Conservation (phyloP, 148 eudicot genomes). For the Chenopodium berlandieri region DNA sequence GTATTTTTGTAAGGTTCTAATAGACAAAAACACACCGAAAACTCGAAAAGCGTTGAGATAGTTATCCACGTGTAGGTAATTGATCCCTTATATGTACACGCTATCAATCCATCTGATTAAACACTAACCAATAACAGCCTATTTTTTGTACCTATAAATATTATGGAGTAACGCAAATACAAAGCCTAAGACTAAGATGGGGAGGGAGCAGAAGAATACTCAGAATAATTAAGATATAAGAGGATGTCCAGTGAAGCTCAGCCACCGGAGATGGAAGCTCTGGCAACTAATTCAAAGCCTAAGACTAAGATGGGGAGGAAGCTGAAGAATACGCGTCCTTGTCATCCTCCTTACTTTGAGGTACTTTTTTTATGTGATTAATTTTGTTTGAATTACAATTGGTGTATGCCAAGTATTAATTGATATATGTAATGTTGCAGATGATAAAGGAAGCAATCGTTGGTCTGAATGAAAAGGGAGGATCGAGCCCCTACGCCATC, state of each 20-base stretch:
- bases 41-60: slow-evolving; percentile 10
- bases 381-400: no score
- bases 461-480: slow-evolving; percentile 55
- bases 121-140: slow-evolving; percentile 35
- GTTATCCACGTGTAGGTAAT: slow-evolving; percentile 33
- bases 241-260: background rate
- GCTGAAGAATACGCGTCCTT: slow-evolving; percentile 35
- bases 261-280: background rate
- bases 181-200: slow-evolving; percentile 21
- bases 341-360: slow-evolving; percentile 81
- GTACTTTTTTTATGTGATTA: slow-evolving; percentile 21
- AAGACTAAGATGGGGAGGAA: slow-evolving; percentile 39
- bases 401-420: no score
- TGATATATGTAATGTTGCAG: slow-evolving; percentile 24
- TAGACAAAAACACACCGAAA: background rate
- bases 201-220: slow-evolving; percentile 43
- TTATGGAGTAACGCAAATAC: background rate
- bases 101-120: slow-evolving; percentile 36
- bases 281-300: background rate
- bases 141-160: slow-evolving; percentile 20
- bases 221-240: no score
- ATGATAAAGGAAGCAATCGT: slow-evolving; percentile 78
- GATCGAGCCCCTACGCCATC: slow-evolving; percentile 77
- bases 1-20: background rate
- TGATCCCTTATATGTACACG: slow-evolving; percentile 21